A percentile compares a stretch with the other conserved stretches of the same genome.
Evolutionary conservation across 176 grass and related monocot genomes (phyloP).

Genomic region (Bothriochloa decipiens): DNA sequence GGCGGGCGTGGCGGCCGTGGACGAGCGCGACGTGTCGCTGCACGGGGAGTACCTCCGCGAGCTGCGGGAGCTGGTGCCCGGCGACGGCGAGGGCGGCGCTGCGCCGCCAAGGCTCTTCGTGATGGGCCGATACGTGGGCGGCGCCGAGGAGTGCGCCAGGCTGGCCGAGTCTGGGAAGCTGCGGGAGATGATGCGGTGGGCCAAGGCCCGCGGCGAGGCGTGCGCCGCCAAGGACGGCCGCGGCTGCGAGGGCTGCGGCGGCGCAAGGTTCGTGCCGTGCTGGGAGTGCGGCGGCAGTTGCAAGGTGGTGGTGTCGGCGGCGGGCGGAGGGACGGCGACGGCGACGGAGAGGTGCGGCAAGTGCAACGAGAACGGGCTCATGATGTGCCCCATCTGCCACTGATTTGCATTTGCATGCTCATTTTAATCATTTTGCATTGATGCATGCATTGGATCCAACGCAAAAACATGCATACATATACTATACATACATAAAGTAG

Average conservation of each 20-base stretch:
- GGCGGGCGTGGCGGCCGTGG: conserved; percentile 41
- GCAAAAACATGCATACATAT: background rate
- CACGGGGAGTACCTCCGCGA: conserved; percentile 83
- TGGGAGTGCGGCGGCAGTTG: conserved; percentile 83
- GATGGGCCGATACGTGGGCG: conserved; percentile 79
- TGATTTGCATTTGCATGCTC: conserved; percentile 11
- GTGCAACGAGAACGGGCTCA: conserved; percentile 94
- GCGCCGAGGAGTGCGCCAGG: conserved; percentile 56
- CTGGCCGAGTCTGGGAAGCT: conserved; percentile 70
- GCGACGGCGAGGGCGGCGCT: conserved; percentile 30
- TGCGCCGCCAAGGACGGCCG: conserved; percentile 50
- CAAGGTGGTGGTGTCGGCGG: conserved; percentile 61
- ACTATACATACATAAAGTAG: background rate
- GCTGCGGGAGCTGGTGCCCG: conserved; percentile 60
- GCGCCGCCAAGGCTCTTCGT: conserved; percentile 76
- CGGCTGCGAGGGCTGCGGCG: conserved; percentile 81
- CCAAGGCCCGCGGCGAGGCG: conserved; percentile 50
- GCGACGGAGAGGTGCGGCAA: conserved; percentile 56
- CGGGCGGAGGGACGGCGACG: conserved; percentile 17
- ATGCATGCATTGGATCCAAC: background rate
- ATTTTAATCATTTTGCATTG: background rate
- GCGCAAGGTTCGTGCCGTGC: conserved; percentile 81
- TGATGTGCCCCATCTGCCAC: conserved; percentile 88
- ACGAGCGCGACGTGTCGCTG: conserved; percentile 86
- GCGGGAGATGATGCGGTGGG: conserved; percentile 80